A percentile compares a stretch with the other conserved stretches of the same genome.
Conservation (phyloP, 2,329 filamentous ascomycete genomes). For the Paraphaeosphaeria minitans region DNA sequence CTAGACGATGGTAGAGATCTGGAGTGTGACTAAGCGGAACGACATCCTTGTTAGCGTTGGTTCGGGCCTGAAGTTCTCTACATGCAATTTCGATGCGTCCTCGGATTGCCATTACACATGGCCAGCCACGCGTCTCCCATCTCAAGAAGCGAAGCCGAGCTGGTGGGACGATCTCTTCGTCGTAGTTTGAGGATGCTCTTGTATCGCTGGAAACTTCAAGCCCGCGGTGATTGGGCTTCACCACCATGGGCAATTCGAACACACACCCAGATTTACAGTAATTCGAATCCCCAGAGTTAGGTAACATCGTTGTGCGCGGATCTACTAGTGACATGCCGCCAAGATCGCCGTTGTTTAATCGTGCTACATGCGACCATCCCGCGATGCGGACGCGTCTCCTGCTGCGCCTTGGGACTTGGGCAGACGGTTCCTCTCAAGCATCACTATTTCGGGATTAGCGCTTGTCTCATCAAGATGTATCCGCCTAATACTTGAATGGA, state of each 20-base stretch:
- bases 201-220: not conserved
- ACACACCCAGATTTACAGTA: no score
- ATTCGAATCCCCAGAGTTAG: no score
- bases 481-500: not conserved
- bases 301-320: not conserved
- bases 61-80: not conserved
- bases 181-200: not conserved
- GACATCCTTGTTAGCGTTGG: not conserved
- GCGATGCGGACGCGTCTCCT: not conserved
- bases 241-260: not conserved
- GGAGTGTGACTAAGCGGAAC: not conserved
- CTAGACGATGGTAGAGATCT: not conserved
- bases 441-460: slow-evolving; percentile 4
- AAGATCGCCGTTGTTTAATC: not conserved
- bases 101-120: not conserved
- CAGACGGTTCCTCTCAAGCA: slow-evolving; percentile 1
- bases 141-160: not conserved
- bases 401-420: not conserved
- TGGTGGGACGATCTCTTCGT: not conserved
- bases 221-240: not conserved
- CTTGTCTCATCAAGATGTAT: not conserved
- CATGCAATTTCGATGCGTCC: not conserved
- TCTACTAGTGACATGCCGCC: not conserved
- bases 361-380: not conserved
- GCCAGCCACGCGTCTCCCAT: not conserved